These are phyloP conservation scores for Prosopis cineraria DNA, from an alignment of 306 rosid genomes.

Conservation along the genomic window DNA sequence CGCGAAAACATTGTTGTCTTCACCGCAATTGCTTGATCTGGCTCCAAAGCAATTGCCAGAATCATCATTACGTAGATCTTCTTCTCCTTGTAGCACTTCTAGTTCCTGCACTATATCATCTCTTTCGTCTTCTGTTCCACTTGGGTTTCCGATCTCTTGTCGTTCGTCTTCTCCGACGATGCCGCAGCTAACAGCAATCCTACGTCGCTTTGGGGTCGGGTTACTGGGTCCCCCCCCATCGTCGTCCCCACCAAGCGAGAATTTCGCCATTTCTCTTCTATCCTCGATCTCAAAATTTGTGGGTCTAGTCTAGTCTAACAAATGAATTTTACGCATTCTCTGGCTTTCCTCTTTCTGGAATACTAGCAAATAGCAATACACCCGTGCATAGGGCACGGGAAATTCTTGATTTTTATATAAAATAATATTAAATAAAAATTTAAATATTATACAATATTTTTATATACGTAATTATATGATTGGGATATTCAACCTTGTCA, in stretches of 20 bases:
- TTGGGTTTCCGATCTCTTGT: neutral
- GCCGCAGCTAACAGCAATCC: conserved; percentile 11
- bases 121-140: neutral
- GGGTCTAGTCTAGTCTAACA: too few relatives aligned
- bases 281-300: neutral
- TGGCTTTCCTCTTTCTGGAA: too few relatives aligned
- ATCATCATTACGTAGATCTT: neutral
- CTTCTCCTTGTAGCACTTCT: neutral
- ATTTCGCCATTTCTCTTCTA: conserved; percentile 50
- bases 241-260: conserved; percentile 67
- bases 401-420: too few relatives aligned
- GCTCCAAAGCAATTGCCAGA: neutral
- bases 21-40: conserved; percentile 14
- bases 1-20: neutral
- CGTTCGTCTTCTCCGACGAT: neutral
- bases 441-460: too few relatives aligned
- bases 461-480: too few relatives aligned
- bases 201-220: conserved; percentile 43
- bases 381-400: too few relatives aligned
- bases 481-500: too few relatives aligned
- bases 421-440: too few relatives aligned
- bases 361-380: too few relatives aligned
- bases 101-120: neutral
- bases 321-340: neutral
- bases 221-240: conserved; percentile 66